Base-by-base conservation (phyloP, 257 asterid genomes). In the Salvia rosmarinus region DNA sequence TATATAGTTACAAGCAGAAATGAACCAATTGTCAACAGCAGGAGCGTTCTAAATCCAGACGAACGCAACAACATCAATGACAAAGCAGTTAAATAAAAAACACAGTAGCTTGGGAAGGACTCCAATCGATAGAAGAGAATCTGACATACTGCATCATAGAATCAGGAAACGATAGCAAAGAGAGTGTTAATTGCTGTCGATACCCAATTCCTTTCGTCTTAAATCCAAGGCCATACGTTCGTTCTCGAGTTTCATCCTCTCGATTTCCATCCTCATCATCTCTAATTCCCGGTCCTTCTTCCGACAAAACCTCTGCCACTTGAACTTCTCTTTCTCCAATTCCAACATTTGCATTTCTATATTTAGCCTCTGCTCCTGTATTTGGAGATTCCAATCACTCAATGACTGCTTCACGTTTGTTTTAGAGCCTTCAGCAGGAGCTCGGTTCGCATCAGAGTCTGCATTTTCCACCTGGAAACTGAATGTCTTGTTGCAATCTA, bases 291-390 rank as follows among this genome's bases (percentile, higher is more conserved):
- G 20, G 50, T 85, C 90, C 82, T 82, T 85, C 56, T 85, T 85
- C 68, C 73, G 58, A 69, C 90, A 79, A 63, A 83, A 81, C 39
- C 82, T 81, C 72, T 85, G 86, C 88, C 90, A 85, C 67, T 83
- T 85, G 67, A 83, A 77, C 70, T 78, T 79, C 74, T 85, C 88
- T 63, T 74, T 85, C 84, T 85, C 90, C 76, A 85, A 64, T 59
- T 85, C 88, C 81, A 85, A 30, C 88, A 83, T 79, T 6, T 83
- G 86, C 44, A 20, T 59, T 50, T 85, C 84, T 49, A 85, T 72
- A 12, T 79, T 78, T 21, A 85, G 62, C 77, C 83, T 81, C 19
- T 79, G 81, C 62, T 83, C 85, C 79, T 83, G 85, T 39, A 81
- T 17, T 62, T 85, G 79, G 65, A 75, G 61, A 57, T 70, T 73